Conservation (phyloP, 805 yeast species). For the Myxozyma melibiosi region DNA sequence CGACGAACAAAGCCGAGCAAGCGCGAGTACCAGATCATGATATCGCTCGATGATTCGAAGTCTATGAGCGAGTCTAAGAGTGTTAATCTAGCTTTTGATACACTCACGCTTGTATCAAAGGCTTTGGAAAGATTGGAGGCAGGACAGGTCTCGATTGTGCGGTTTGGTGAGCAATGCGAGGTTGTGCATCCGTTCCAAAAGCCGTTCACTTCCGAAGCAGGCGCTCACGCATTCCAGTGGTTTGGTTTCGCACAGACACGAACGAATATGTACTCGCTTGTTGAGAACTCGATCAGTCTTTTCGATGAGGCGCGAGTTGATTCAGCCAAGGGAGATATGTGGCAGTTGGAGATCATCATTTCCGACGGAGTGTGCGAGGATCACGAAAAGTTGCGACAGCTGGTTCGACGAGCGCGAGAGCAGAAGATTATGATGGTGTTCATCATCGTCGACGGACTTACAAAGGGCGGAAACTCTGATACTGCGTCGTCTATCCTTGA, state of each 20-base stretch:
- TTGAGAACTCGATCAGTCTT: slow-evolving; percentile 68
- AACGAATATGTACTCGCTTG: slow-evolving; percentile 79
- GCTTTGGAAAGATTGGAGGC: slow-evolving; percentile 93
- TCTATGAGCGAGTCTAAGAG: slow-evolving; percentile 95
- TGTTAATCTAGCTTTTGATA: slow-evolving; percentile 88
- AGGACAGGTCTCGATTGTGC: slow-evolving; percentile 86
- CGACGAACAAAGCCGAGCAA: slow-evolving; percentile 96
- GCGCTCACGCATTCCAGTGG: slow-evolving; percentile 80
- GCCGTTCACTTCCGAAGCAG: slow-evolving; percentile 81
- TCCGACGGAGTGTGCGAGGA: slow-evolving; percentile 98
- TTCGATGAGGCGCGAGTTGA: slow-evolving; percentile 62
- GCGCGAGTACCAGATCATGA: slow-evolving; percentile 96
- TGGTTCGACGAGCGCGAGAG: slow-evolving; percentile 90
- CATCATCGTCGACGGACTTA: slow-evolving; percentile 88
- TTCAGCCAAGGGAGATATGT: slow-evolving; percentile 58
- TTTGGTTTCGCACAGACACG: slow-evolving; percentile 86
- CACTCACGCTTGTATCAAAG: slow-evolving; percentile 89
- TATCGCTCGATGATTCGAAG: slow-evolving; percentile 95
- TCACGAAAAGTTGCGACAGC: slow-evolving; percentile 75
- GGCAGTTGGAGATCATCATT: slow-evolving; percentile 91
- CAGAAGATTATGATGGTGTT: slow-evolving; percentile 92
- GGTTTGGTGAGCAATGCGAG: slow-evolving; percentile 81
- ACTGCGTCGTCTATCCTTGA: slow-evolving; percentile 68
- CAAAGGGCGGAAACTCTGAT: slow-evolving; percentile 38
- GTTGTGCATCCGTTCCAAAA: slow-evolving; percentile 88